A percentile compares a stretch with the other conserved stretches of the same genome.
Evolutionary conservation across 2,329 filamentous ascomycete genomes (phyloP).

Genomic region (Coniochaeta hoffmannii): DNA sequence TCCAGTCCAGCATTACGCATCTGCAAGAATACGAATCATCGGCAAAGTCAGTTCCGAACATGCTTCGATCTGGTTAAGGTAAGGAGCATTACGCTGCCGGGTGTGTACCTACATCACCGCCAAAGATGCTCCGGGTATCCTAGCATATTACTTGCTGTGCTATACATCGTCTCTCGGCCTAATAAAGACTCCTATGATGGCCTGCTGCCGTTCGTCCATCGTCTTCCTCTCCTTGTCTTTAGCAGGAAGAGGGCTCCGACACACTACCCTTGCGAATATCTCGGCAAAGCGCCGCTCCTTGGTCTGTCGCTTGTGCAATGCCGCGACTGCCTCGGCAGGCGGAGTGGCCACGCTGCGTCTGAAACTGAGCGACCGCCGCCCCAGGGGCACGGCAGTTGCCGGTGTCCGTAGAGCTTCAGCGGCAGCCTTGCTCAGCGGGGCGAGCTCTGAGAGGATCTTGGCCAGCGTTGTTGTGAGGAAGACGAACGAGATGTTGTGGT

Average conservation of each 20-base stretch:
- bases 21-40: too few species aligned
- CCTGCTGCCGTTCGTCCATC: slow-evolving; percentile 56
- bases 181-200: slow-evolving; percentile 65
- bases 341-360: slow-evolving; percentile 22
- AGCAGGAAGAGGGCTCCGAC: slow-evolving; percentile 35
- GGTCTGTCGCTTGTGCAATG: slow-evolving; percentile 45
- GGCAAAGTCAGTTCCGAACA: too few species aligned
- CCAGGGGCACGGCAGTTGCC: slow-evolving; percentile 12
- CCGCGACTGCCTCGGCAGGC: slow-evolving; percentile 25
- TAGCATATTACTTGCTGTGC: too few species aligned
- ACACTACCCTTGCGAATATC: slow-evolving; percentile 56
- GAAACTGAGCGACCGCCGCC: slow-evolving; percentile 40
- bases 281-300: slow-evolving; percentile 57
- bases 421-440: slow-evolving; percentile 29
- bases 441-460: slow-evolving; percentile 41
- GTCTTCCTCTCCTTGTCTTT: slow-evolving; percentile 49
- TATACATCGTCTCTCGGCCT: slow-evolving; percentile 14
- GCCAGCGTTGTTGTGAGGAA: slow-evolving; percentile 74
- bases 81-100: neutral
- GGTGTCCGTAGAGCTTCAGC: slow-evolving; percentile 23
- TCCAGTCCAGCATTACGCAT: too few species aligned
- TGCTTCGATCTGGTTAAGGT: neutral
- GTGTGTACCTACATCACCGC: neutral
- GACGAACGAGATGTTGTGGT: slow-evolving; percentile 83
- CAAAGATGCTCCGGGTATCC: neutral